Evolutionary conservation across 306 rosid species (phyloP).

Genomic region (Trifolium dubium): DNA sequence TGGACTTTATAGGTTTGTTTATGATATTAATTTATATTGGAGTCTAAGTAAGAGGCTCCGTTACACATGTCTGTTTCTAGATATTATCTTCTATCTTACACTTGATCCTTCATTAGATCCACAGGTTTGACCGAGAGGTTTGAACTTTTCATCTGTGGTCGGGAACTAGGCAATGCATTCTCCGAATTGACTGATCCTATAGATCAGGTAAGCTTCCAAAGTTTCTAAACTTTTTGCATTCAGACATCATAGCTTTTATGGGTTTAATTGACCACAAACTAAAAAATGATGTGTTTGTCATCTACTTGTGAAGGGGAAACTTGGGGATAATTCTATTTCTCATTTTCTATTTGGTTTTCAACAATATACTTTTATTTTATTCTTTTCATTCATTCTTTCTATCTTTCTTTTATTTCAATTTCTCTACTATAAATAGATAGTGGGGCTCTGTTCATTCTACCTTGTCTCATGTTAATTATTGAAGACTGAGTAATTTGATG

Average conservation of each 20-base stretch:
- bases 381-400: too few species aligned
- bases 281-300: constrained; percentile 19
- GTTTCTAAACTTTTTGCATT: constrained; percentile 11
- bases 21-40: too few species aligned
- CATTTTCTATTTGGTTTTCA: too few species aligned
- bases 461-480: too few species aligned
- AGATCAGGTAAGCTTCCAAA: constrained; percentile 75
- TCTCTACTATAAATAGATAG: too few species aligned
- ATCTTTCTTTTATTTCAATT: too few species aligned
- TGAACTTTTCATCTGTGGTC: constrained; percentile 96
- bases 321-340: too few species aligned
- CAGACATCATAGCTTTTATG: constrained; percentile 5
- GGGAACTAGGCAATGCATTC: constrained; percentile 97
- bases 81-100: constrained; percentile 38
- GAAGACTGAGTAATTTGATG: constrained; percentile 11
- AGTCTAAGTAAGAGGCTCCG: too few species aligned
- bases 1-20: too few species aligned
- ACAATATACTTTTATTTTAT: too few species aligned
- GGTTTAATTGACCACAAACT: constrained; percentile 19
- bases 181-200: constrained; percentile 96
- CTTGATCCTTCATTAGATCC: constrained; percentile 55
- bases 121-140: constrained; percentile 89
- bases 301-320: neutral
- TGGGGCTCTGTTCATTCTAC: too few species aligned
- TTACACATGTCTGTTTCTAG: constrained; percentile 7